Base-by-base conservation (phyloP, 2,329 filamentous ascomycete species). In the Epichloe festucae region DNA sequence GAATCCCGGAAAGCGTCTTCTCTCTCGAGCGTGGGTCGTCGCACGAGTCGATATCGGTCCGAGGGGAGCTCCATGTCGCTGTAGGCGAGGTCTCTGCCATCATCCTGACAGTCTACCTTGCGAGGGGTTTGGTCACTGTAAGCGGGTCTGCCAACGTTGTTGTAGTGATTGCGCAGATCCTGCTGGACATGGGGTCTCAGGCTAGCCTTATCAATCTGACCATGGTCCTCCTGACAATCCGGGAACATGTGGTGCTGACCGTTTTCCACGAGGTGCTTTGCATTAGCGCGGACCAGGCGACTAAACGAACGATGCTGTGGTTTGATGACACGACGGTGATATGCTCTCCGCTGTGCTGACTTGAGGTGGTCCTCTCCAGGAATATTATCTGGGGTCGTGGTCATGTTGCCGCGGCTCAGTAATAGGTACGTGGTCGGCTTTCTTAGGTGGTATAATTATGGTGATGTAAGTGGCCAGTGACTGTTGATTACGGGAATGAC, bases 1-100 rank as follows among this genome's bases (percentile, higher is more conserved):
- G 62, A 61, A 45, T 73, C 70, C 44, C 68, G 63, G 41, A 76
- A 76, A 5, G 73, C 73, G 43, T 73, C 71, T 56, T 75, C 67
- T 10, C 73, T 63, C 55, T 73, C 72, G 21, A 75, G 65, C 1
- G 66, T 67, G 2, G 73, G 73, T 8, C 61, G 62, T 8, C 69
- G 65, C n/a, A 54, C 54, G 27, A 67, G 63, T 14, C 63, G 61
- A 14, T 56, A 58, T 38, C 59, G 53, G 53, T 73, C 70, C 35
- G 65, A 62, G 2, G 70, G 69, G 3, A 71, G 61, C n/a, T 60
- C 59, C n/a, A 66, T 54, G 40, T 59, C 55, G 52, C 65, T 67
- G 17, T 58, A 59, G 1, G 69, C 69, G 17, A 71, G 62, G 10
- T 65, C 64, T 27, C 60, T 54, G 38, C 63, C 65, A 53, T 71